Base-by-base conservation (phyloP, 176 grass and related monocot species). In the Aegilops speltoides region DNA sequence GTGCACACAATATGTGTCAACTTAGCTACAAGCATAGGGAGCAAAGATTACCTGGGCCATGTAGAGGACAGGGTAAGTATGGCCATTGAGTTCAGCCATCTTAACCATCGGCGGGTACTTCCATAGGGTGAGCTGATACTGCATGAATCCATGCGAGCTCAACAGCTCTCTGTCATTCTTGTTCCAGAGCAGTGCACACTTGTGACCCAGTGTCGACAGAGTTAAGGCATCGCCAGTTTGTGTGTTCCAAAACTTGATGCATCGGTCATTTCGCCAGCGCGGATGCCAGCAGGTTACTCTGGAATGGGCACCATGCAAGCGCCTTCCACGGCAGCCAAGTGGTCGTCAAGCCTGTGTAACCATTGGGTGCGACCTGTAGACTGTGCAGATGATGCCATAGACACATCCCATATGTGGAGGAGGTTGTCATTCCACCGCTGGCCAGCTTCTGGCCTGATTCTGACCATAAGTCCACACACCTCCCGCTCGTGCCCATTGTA, bases 171-270 rank as follows among this genome's bases (percentile, higher is more conserved):
- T 56, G 16, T 77, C 72, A 4, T 85, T 62, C 56, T 85, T 85
- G 16, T 64, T 85, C 83, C 71, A 85, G 57, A 85, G 71, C 17
- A 85, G 59, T 3, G 83, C 63, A 62, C 8, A 73, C 70, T 73
- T 73, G 37, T n/a, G 70, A 73, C 10, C 70, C 70, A 23, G 37
- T 43, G n/a, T 73, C 37, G 37, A 77, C 71, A 20, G 71, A 85
- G 32, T 85, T 85, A 38, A 85, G 57, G 66, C 83, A 77, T 17
- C 83, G 0, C 85, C 85, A 3, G 66, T 86, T 28, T 80, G 76
- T 4, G 85, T 73, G 76, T 86, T 86, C 83, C 83, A 85, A 62
- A 85, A 85, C 37, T 85, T 85, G 57, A 85, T 85, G 83, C 71
- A 85, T 72, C 52, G 29, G 25, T 85, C 83, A 28, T 24, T 43